A percentile compares a stretch with the other conserved stretches of the same genome.
These are phyloP conservation scores for Berberis vulgaris DNA, from an alignment of 164 flowering plant genomes.

Conservation along the genomic window DNA sequence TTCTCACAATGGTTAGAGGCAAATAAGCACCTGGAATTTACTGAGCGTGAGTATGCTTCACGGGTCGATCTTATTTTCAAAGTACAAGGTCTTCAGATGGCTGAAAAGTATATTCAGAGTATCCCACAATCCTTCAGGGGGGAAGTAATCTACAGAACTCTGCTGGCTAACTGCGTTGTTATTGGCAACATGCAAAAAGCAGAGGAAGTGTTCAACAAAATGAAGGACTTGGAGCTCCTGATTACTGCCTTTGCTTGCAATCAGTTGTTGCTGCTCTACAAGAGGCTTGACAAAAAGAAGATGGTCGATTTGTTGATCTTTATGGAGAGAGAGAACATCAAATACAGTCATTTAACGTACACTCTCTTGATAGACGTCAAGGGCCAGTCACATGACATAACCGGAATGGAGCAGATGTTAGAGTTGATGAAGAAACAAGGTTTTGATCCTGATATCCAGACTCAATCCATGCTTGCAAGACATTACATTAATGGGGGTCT, in stretches of 20 bases:
- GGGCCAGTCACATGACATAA: constrained; percentile 56
- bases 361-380: constrained; percentile 56
- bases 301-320: constrained; percentile 63
- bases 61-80: constrained; percentile 61
- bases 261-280: constrained; percentile 76
- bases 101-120: constrained; percentile 45
- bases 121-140: constrained; percentile 56
- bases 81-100: constrained; percentile 48
- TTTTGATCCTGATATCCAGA: constrained; percentile 31
- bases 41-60: constrained; percentile 71
- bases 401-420: constrained; percentile 71
- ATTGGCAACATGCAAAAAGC: constrained; percentile 41
- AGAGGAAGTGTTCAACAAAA: constrained; percentile 70
- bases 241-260: constrained; percentile 59
- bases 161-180: constrained; percentile 51
- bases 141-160: constrained; percentile 55
- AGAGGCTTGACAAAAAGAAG: constrained; percentile 61
- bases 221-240: constrained; percentile 57
- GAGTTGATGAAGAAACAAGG: constrained; percentile 83
- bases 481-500: constrained; percentile 49
- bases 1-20: constrained; percentile 75
- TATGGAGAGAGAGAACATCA: constrained; percentile 78
- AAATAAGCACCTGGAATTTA: constrained; percentile 29
- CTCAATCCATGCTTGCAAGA: constrained; percentile 33
- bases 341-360: constrained; percentile 59